A percentile compares a stretch with the other conserved stretches of the same genome.
These are phyloP conservation scores for Xylariales sp. DNA, from an alignment of 2,329 filamentous ascomycete genomes.

Conservation along the genomic window DNA sequence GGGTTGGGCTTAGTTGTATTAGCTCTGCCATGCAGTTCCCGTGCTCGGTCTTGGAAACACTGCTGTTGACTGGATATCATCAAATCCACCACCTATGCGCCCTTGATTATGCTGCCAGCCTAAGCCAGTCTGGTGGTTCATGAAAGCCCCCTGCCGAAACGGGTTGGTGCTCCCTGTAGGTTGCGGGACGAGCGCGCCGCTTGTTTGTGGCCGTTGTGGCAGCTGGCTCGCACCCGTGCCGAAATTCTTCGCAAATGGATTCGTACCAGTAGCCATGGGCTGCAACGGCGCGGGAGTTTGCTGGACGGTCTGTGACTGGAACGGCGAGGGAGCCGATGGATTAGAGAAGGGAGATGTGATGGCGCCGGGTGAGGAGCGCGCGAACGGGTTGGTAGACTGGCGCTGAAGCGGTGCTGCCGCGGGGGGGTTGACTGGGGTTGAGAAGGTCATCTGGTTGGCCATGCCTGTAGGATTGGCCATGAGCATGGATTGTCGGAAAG, in stretches of 20 bases:
- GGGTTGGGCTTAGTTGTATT: too few species aligned
- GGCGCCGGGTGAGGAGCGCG: constrained; percentile 56
- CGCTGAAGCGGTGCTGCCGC: constrained; percentile 35
- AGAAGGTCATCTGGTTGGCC: constrained; percentile 15
- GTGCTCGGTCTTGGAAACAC: constrained; percentile 79
- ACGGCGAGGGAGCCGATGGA: constrained; percentile 33
- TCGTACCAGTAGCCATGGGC: constrained; percentile 51
- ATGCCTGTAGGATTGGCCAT: constrained; percentile 50
- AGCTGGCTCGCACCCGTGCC: constrained; percentile 15
- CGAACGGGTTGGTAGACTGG: constrained; percentile 84
- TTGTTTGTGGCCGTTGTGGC: constrained; percentile 37
- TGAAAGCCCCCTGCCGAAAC: constrained; percentile 85
- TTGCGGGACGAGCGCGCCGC: constrained; percentile 59
- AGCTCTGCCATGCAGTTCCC: constrained; percentile 54
- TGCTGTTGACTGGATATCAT: constrained; percentile 73
- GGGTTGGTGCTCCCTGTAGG: constrained; percentile 89
- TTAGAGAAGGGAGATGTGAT: constrained; percentile 30
- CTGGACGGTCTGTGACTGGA: constrained; percentile 39
- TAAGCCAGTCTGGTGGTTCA: constrained; percentile 82
- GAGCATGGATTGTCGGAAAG: constrained; percentile 90
- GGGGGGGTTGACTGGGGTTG: constrained; percentile 34
- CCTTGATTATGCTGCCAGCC: constrained; percentile 82
- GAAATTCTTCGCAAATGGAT: constrained; percentile 53
- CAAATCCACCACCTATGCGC: constrained; percentile 75
- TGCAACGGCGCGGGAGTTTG: constrained; percentile 38